These are phyloP conservation scores for Verbena officinalis DNA, from an alignment of 257 asterid genomes.

Conservation along the genomic window DNA sequence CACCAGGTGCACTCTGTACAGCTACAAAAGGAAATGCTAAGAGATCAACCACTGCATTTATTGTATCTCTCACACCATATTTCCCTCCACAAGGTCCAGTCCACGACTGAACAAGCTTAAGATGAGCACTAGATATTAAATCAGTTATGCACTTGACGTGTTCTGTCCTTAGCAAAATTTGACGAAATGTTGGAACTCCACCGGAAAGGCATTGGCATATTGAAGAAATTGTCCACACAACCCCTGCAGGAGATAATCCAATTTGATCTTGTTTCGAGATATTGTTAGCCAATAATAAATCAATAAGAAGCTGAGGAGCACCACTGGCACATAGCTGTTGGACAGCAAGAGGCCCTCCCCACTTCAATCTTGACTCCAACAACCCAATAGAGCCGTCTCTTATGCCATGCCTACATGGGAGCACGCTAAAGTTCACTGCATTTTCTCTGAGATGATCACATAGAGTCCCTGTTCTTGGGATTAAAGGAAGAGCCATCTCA, in stretches of 20 bases:
- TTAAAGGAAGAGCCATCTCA: constrained; percentile 91
- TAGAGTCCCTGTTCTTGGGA: constrained; percentile 91
- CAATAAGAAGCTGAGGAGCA: constrained; percentile 90
- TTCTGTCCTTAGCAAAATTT: constrained; percentile 74
- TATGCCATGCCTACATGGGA: constrained; percentile 87
- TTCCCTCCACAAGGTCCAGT: constrained; percentile 94
- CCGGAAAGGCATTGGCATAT: constrained; percentile 96
- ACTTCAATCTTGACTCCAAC: constrained; percentile 78
- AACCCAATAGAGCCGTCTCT: constrained; percentile 93
- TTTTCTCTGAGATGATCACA: constrained; percentile 82
- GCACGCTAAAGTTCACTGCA: constrained; percentile 41
- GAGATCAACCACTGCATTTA: constrained; percentile 82
- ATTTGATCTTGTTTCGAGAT: constrained; percentile 51
- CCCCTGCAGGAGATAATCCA: constrained; percentile 86
- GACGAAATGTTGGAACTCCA: constrained; percentile 82
- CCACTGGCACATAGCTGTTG: constrained; percentile 96
- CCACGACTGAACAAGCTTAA: constrained; percentile 76
- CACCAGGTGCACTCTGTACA: constrained; percentile 78
- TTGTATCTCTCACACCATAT: constrained; percentile 72
- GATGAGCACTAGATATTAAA: constrained; percentile 73
- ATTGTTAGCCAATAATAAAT: constrained; percentile 71
- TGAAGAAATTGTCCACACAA: constrained; percentile 85
- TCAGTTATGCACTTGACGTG: constrained; percentile 68
- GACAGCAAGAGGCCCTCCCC: constrained; percentile 99
- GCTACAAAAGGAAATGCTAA: constrained; percentile 97